Conservation (phyloP, 129 eudicot genomes). For the Ambrosia artemisiifolia region DNA sequence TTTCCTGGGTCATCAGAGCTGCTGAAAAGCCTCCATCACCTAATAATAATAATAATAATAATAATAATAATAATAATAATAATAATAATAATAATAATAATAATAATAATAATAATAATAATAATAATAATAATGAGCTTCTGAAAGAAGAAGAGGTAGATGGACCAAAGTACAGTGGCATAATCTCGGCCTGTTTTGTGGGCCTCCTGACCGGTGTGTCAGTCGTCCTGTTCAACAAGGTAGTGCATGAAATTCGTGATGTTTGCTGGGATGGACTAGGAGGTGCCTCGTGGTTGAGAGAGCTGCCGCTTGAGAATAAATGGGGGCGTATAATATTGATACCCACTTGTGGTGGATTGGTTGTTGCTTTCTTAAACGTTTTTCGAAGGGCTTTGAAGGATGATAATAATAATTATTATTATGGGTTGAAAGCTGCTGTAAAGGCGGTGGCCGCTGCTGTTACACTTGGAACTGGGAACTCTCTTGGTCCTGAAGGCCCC, state of each 20-base stretch:
- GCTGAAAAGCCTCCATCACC: no score
- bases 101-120: no score
- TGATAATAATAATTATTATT: slow-evolving; percentile 31
- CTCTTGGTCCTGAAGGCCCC: slow-evolving; percentile 98
- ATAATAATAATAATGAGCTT: no score
- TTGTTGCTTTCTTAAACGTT: slow-evolving; percentile 59
- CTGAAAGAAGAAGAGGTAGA: slow-evolving; percentile 5
- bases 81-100: no score
- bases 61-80: no score
- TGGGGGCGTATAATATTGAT: slow-evolving; percentile 67
- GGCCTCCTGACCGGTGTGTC: slow-evolving; percentile 79
- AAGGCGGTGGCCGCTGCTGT: slow-evolving; percentile 78
- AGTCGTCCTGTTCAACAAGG: slow-evolving; percentile 71
- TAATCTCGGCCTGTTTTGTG: slow-evolving; percentile 71
- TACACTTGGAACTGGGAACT: slow-evolving; percentile 93
- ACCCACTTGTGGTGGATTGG: slow-evolving; percentile 77
- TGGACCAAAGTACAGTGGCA: slow-evolving; percentile 37
- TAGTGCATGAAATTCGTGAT: slow-evolving; percentile 84
- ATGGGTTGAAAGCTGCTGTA: slow-evolving; percentile 40
- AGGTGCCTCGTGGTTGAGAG: slow-evolving; percentile 89
- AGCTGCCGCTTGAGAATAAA: slow-evolving; percentile 43
- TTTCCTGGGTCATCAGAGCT: no score
- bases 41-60: no score
- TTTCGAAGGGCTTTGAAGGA: slow-evolving; percentile 45
- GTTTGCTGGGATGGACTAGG: slow-evolving; percentile 79